Base-by-base conservation (phyloP, 179 eudicot species). In the Silene vulgaris region DNA sequence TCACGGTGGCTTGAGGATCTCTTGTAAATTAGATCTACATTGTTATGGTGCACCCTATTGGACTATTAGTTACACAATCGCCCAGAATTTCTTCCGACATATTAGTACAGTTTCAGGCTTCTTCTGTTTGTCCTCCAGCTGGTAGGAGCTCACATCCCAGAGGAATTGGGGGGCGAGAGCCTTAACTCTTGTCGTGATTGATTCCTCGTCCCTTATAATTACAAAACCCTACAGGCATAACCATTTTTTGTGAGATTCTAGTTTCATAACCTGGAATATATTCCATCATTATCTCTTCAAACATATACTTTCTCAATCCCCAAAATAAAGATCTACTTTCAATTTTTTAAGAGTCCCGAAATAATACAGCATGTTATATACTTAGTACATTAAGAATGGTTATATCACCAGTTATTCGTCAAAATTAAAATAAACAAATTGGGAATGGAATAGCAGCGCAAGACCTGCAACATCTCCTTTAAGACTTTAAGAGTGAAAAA, bases 51-150 rank as follows among this genome's bases (percentile, higher is more conserved):
- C 6, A 61, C 7, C 17, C 61, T 11, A 29, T 8, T 11, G 8
- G 28, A 8, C 35, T 52, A 3, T 77, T n/a, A 40, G 13, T 77
- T 59, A 89, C 54, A 84, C 72, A n/a, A 93, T 87, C 21, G 91
- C 93, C 99, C 99, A 95, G 80, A 92, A 93, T 77, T 85, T 92
- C 88, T 95, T 90, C 78, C 86, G 82, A 81, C 99, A 92, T 60
- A 95, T 82, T 40, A 95, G 74, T n/a, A 93, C 90, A 4, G 84
- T 71, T 79, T 94, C 95, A 37, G 54, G 78, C 78, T 76, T 79
- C 81, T 81, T 85, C 66, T 85, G 79, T 75, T 86, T 88, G 82
- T 88, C 84, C 83, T 92, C 96, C 21, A 90, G 83, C 48, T 65
- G 70, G 82, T 92, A 87, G 35, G 88, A 79, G 81, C 82, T 78